Conservation (phyloP, 176 grass and related monocot genomes). For the Eragrostis curvula region DNA sequence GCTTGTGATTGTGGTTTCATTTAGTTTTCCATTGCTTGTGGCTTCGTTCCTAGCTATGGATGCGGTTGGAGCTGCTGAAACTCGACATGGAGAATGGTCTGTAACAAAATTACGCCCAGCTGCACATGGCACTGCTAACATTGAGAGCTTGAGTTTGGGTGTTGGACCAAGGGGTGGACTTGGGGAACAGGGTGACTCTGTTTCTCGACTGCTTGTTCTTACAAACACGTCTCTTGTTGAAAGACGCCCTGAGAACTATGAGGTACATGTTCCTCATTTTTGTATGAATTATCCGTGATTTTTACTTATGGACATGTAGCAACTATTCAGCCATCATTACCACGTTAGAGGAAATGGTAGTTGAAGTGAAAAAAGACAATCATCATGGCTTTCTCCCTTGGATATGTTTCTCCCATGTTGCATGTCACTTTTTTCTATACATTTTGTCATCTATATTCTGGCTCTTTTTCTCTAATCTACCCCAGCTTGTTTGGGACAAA, state of each 20-base stretch:
- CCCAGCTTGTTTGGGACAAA: background rate
- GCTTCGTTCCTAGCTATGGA: conserved; percentile 75
- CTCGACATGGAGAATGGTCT: conserved; percentile 94
- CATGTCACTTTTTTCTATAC: background rate
- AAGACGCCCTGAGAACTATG: conserved; percentile 95
- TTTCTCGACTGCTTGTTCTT: conserved; percentile 94
- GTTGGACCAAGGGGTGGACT: conserved; percentile 96
- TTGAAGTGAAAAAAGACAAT: conserved; percentile 11
- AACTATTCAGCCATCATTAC: conserved; percentile 14
- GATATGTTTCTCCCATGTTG: conserved; percentile 21
- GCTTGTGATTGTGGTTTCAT: conserved; percentile 32
- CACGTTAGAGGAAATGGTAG: conserved; percentile 10
- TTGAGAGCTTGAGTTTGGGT: conserved; percentile 83
- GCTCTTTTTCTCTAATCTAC: background rate
- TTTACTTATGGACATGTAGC: conserved; percentile 3
- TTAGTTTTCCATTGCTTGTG: conserved; percentile 49
- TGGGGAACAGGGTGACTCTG: conserved; percentile 94
- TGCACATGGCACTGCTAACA: conserved; percentile 83
- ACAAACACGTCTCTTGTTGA: conserved; percentile 87
- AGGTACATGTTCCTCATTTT: conserved; percentile 53
- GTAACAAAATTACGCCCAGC: conserved; percentile 91
- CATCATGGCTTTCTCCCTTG: background rate
- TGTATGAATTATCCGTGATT: background rate
- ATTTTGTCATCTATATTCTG: background rate
- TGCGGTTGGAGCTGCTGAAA: conserved; percentile 96